Evolutionary conservation across 2,329 filamentous ascomycete genomes (phyloP).

Genomic region (Penicillium hesseltinei): DNA sequence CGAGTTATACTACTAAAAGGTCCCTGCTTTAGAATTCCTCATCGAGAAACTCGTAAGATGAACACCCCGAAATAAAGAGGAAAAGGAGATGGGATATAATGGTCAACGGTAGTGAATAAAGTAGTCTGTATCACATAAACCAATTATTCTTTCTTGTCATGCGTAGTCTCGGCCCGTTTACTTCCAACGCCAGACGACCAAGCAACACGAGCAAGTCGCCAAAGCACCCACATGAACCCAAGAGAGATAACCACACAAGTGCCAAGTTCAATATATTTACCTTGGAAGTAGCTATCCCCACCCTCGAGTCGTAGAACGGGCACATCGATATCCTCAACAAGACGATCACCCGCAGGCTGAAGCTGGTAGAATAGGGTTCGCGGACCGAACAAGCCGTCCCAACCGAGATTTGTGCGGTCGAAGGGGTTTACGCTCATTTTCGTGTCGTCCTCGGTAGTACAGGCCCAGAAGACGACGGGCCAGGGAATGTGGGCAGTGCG

Average conservation of each 20-base stretch:
- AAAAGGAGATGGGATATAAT: not conserved
- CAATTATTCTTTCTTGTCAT: conserved; percentile 31
- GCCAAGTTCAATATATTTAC: conserved; percentile 48
- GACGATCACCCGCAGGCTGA: conserved; percentile 48
- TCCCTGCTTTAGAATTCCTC: not conserved
- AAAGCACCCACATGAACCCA: conserved; percentile 69
- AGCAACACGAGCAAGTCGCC: conserved; percentile 51
- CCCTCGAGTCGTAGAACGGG: conserved; percentile 63
- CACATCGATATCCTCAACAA: conserved; percentile 59
- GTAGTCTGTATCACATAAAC: not conserved
- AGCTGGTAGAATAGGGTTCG: conserved; percentile 83
- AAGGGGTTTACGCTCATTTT: conserved; percentile 79
- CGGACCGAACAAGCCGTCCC: conserved; percentile 74
- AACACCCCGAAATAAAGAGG: not conserved
- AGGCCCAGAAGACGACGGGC: conserved; percentile 89
- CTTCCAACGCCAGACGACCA: conserved; percentile 20
- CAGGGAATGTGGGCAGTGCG: conserved; percentile 65
- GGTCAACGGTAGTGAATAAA: not conserved
- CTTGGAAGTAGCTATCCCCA: conserved; percentile 41
- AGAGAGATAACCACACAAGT: conserved; percentile 60
- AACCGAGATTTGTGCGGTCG: conserved; percentile 79
- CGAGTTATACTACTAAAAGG: not conserved
- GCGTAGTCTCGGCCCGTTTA: conserved; percentile 6
- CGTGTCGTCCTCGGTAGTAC: conserved; percentile 57
- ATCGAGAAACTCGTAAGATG: not conserved